These are phyloP conservation scores for Erigeron philadelphicus DNA, from an alignment of 140 eudicot species.

Conservation along the genomic window DNA sequence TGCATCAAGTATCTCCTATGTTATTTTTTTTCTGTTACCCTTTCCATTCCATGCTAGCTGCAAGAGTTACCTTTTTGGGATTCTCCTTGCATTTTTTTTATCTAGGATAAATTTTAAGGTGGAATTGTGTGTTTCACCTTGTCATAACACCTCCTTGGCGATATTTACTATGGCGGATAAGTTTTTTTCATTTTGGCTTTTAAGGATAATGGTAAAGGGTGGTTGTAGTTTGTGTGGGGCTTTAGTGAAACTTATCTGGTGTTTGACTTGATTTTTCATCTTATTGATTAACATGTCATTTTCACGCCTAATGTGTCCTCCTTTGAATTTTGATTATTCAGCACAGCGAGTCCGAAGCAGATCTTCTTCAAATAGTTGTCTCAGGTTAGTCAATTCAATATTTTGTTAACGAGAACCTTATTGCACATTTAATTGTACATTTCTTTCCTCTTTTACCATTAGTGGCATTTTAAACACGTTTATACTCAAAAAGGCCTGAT, in stretches of 20 bases:
- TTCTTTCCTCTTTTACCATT: not conserved
- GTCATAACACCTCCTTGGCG: too few relatives aligned
- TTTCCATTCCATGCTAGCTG: not conserved
- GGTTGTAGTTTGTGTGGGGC: not conserved
- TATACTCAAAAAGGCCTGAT: not conserved
- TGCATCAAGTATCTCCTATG: not conserved
- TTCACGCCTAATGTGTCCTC: not conserved
- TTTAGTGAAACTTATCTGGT: too few relatives aligned
- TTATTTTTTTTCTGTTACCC: not conserved
- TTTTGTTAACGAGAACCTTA: not conserved
- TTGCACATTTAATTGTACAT: not conserved
- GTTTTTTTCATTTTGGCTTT: too few relatives aligned
- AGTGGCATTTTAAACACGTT: not conserved
- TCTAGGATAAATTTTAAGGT: too few relatives aligned
- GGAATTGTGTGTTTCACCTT: too few relatives aligned
- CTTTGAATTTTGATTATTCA: conserved; percentile 10
- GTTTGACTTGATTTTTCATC: too few relatives aligned
- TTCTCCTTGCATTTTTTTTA: too few relatives aligned
- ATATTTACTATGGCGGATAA: too few relatives aligned
- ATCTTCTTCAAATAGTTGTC: conserved; percentile 57
- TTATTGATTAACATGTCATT: not conserved
- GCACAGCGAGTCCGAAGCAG: conserved; percentile 49
- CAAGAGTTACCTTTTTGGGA: not conserved
- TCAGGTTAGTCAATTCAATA: conserved; percentile 38
- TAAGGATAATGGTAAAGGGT: not conserved